phyloP scores from a whole-genome alignment of 371 early-diverging fungal species.

The Lichtheimia ramosa region DNA sequence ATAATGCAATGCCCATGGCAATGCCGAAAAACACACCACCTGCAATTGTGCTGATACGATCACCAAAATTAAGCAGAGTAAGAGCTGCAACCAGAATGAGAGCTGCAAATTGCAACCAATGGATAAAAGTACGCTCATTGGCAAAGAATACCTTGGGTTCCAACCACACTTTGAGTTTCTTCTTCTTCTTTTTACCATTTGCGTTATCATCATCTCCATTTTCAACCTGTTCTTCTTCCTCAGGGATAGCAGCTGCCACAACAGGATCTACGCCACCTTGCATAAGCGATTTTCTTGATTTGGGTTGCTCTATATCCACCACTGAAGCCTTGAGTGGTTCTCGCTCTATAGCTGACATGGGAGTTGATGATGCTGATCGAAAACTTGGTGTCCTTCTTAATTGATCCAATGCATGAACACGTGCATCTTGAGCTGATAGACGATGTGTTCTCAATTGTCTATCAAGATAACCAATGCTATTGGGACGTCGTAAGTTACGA shows the following conservation, averaged over 20 bases:
- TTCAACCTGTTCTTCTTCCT: conserved; percentile 3
- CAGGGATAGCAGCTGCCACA: neutral
- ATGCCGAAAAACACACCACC: conserved; percentile 37
- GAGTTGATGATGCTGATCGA: neutral
- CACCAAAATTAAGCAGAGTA: conserved; percentile 76
- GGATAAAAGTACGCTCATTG: conserved; percentile 90
- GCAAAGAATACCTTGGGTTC: conserved; percentile 79
- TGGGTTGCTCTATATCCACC: neutral
- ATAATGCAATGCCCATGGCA: conserved; percentile 27
- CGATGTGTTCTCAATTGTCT: neutral
- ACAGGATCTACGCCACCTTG: neutral
- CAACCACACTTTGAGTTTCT: conserved; percentile 17
- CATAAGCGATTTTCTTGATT: neutral
- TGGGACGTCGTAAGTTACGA: neutral
- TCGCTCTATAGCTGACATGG: neutral
- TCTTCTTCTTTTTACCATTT: conserved; percentile 25
- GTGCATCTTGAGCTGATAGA: neutral
- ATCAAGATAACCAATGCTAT: neutral
- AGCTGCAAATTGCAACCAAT: conserved; percentile 81
- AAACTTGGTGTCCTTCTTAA: neutral
- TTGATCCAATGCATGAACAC: too few species aligned
- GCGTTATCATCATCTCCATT: conserved; percentile 9
- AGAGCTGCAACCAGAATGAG: conserved; percentile 67
- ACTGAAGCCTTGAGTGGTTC: too few species aligned
- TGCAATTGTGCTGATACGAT: conserved; percentile 29